Conservation (phyloP, 2,329 filamentous ascomycete genomes). For the Grosmannia serpens region DNA sequence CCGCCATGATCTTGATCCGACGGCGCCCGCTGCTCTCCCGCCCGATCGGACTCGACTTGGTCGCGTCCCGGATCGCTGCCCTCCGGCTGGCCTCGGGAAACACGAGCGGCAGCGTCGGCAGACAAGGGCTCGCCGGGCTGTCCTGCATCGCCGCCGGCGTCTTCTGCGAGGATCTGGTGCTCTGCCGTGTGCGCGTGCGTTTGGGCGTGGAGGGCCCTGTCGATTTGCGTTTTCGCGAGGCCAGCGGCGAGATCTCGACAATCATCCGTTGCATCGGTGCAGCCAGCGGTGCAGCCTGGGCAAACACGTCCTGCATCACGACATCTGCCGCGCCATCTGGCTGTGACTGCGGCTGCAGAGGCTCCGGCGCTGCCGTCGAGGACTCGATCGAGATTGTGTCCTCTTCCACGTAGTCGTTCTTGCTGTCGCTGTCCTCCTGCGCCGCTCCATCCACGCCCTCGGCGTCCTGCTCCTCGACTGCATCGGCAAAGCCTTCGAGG, state of each 20-base stretch:
- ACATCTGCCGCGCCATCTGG: not conserved
- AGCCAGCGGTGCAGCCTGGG: no score
- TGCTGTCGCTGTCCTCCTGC: no score
- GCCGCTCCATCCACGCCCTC: not conserved
- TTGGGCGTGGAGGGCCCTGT: not conserved
- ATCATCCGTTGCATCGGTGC: not conserved
- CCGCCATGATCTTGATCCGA: not conserved
- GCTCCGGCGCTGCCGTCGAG: not conserved
- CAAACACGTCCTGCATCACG: slow-evolving; percentile 1
- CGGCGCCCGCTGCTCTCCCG: not conserved
- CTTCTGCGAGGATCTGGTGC: not conserved
- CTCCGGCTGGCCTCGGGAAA: not conserved
- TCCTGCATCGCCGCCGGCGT: not conserved
- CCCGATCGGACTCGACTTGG: slow-evolving; percentile 9
- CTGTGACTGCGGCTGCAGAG: no score
- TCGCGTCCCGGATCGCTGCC: not conserved
- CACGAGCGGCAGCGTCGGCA: not conserved
- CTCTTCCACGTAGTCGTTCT: not conserved
- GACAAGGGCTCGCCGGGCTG: not conserved
- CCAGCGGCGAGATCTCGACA: not conserved
- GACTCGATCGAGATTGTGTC: not conserved
- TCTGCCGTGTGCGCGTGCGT: slow-evolving; percentile 4
- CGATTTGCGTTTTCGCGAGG: not conserved
- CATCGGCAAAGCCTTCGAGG: slow-evolving; percentile 13
- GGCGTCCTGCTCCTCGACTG: slow-evolving; percentile 3